Evolutionary conservation across 495 filamentous ascomycete species (phyloP).

Genomic region (Penicillium chermesinum): DNA sequence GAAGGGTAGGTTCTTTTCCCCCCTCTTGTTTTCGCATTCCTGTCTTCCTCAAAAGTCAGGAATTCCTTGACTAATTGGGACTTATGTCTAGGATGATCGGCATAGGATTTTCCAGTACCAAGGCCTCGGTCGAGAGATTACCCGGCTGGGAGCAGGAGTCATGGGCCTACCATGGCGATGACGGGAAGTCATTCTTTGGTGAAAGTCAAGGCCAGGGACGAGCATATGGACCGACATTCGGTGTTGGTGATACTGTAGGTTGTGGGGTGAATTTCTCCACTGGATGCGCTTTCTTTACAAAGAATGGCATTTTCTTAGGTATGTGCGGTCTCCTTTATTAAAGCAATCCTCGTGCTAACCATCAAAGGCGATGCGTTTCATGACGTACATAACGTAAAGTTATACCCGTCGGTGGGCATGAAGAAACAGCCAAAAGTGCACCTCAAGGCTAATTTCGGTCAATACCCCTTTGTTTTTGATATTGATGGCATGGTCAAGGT

Average conservation of each 20-base stretch:
- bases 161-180: slow-evolving; percentile 97
- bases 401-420: slow-evolving; percentile 91
- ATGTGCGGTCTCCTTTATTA: slow-evolving; percentile 20
- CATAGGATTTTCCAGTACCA: slow-evolving; percentile 77
- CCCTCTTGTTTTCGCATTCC: background rate
- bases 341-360: background rate
- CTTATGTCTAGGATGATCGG: slow-evolving; percentile 63
- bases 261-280: slow-evolving; percentile 92
- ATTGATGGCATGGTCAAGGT: slow-evolving; percentile 86
- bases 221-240: slow-evolving; percentile 69
- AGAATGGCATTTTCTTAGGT: slow-evolving; percentile 80
- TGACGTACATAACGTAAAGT: slow-evolving; percentile 61
- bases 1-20: slow-evolving; percentile 78
- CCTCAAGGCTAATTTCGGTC: slow-evolving; percentile 86
- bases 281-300: slow-evolving; percentile 88
- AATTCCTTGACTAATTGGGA: background rate
- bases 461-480: slow-evolving; percentile 82
- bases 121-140: slow-evolving; percentile 70
- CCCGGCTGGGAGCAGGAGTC: slow-evolving; percentile 95
- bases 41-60: too few relatives aligned
- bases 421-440: slow-evolving; percentile 77
- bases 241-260: slow-evolving; percentile 74
- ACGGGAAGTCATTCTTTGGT: slow-evolving; percentile 79
- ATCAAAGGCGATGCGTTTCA: slow-evolving; percentile 70
- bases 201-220: slow-evolving; percentile 63